phyloP scores from a whole-genome alignment of 352 stramenopile genomes.

The Phytophthora rubi region DNA sequence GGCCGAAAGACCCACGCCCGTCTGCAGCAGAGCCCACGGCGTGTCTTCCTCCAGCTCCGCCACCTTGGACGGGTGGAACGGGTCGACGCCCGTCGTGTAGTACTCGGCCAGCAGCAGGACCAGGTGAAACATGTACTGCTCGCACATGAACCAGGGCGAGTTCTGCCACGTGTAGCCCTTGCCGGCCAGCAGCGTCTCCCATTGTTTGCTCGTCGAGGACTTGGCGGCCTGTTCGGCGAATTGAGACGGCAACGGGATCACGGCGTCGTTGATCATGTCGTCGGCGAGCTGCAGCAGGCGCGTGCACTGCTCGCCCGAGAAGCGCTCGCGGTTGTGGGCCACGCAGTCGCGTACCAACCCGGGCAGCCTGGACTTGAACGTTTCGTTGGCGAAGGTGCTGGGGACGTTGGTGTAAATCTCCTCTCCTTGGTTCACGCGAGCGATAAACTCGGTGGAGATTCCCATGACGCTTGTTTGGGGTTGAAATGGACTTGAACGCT shows the following conservation, averaged over 20 bases:
- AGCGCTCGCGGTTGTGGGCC: conserved; percentile 43
- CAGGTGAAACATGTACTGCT: conserved; percentile 76
- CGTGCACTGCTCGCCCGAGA: conserved; percentile 37
- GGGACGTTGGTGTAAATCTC: conserved; percentile 42
- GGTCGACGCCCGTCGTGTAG: conserved; percentile 56
- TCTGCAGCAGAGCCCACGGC: conserved; percentile 59
- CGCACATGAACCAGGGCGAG: conserved; percentile 65
- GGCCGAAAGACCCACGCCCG: conserved; percentile 41
- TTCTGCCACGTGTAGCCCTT: conserved; percentile 62
- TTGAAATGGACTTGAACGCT: not conserved
- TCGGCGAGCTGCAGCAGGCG: conserved; percentile 46
- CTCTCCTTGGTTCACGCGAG: conserved; percentile 38
- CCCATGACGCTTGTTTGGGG: conserved; percentile 40
- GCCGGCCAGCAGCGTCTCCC: conserved; percentile 41
- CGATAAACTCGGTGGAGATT: conserved; percentile 45
- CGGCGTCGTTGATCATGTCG: conserved; percentile 42
- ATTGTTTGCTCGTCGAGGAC: conserved; percentile 49
- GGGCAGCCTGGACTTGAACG: conserved; percentile 52
- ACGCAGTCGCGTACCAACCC: conserved; percentile 59
- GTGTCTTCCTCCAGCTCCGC: conserved; percentile 47
- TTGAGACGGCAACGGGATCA: conserved; percentile 51
- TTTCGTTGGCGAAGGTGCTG: conserved; percentile 58
- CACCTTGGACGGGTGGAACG: conserved; percentile 62
- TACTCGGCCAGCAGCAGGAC: conserved; percentile 61
- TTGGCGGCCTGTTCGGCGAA: conserved; percentile 31